Conservation (phyloP, 345 rosid species). For the Ricinus communis region DNA sequence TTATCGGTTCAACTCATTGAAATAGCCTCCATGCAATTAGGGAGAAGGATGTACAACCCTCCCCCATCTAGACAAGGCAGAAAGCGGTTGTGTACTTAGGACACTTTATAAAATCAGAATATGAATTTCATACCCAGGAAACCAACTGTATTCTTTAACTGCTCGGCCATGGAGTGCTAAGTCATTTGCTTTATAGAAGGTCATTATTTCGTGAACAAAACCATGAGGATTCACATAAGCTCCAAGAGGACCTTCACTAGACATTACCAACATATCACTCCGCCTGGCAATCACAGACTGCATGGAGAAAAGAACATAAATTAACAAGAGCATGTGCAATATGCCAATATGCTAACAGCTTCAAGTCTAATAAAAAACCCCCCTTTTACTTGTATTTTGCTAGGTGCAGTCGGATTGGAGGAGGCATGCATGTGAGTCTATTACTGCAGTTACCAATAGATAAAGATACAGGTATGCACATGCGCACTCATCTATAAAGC, state of each 20-base stretch:
- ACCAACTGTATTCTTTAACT: slow-evolving; percentile 76
- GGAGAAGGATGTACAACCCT: neutral
- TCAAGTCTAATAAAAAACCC: neutral
- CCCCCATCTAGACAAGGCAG: neutral
- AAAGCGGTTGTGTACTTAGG: neutral
- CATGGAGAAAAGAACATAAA: slow-evolving; percentile 8
- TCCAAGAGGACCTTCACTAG: slow-evolving; percentile 94
- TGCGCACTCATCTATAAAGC: neutral
- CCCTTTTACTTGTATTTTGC: neutral
- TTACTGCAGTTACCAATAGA: neutral
- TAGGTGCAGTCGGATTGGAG: neutral
- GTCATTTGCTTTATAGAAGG: slow-evolving; percentile 65
- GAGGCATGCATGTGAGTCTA: neutral
- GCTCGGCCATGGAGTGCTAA: slow-evolving; percentile 55
- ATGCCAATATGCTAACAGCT: neutral
- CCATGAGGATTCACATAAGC: slow-evolving; percentile 85
- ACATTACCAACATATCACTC: slow-evolving; percentile 96
- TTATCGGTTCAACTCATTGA: neutral
- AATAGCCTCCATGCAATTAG: neutral
- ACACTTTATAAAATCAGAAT: neutral
- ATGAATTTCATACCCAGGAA: slow-evolving; percentile 78
- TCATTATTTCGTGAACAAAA: slow-evolving; percentile 78
- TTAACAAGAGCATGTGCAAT: neutral
- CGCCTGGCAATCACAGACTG: slow-evolving; percentile 80
- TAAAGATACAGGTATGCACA: neutral